phyloP scores from a whole-genome alignment of 768 basidiomycete species.

The Tephrocybe sp. region DNA sequence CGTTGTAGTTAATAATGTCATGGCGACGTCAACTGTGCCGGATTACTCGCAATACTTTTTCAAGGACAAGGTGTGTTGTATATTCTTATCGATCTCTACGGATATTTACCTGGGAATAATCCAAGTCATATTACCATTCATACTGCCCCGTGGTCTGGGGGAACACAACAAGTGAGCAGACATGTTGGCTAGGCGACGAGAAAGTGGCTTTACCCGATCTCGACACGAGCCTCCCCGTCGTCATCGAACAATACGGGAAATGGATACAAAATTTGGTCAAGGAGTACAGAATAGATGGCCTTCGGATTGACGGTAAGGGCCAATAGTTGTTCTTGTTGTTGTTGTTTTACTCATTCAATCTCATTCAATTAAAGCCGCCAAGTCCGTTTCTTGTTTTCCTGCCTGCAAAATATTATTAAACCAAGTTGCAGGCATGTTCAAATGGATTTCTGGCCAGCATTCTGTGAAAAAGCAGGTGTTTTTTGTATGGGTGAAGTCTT shows the following conservation, averaged over 20 bases:
- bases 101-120: too few relatives aligned
- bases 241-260: conserved; percentile 56
- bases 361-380: conserved; percentile 40
- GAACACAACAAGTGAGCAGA: conserved; percentile 67
- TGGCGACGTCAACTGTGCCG: conserved; percentile 60
- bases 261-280: conserved; percentile 72
- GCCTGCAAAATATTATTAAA: background rate
- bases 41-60: conserved; percentile 68
- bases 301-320: conserved; percentile 70
- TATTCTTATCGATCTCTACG: too few relatives aligned
- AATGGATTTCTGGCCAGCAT: conserved; percentile 71
- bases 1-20: conserved; percentile 84
- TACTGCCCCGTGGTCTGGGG: conserved; percentile 74
- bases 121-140: conserved; percentile 66
- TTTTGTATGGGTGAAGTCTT: conserved; percentile 87
- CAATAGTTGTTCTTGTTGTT: background rate
- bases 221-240: conserved; percentile 67
- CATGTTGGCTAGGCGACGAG: conserved; percentile 82
- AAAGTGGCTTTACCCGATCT: conserved; percentile 75
- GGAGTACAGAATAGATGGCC: conserved; percentile 78
- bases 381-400: conserved; percentile 28
- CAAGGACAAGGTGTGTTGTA: conserved; percentile 50
- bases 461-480: conserved; percentile 72
- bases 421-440: conserved; percentile 58
- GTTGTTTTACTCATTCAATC: conserved; percentile 33